These are phyloP conservation scores for Butyriboletus appendiculatus DNA, from an alignment of 1,284 basidiomycete genomes.

Conservation along the genomic window DNA sequence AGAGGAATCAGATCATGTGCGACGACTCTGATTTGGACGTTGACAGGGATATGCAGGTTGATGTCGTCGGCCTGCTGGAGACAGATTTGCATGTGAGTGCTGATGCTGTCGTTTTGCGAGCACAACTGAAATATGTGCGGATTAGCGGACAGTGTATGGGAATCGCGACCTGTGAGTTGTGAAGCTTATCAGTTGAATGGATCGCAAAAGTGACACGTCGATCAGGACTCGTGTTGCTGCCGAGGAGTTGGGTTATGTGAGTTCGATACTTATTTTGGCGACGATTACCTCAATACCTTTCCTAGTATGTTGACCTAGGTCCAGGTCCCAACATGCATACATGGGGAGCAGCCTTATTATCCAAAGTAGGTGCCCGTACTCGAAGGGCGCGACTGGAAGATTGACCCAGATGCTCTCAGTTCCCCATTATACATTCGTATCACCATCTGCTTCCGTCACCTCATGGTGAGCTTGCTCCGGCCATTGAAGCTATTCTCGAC, in stretches of 20 bases:
- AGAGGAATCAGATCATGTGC: not conserved
- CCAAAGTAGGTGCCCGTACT: constrained; percentile 54
- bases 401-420: constrained; percentile 46
- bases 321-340: constrained; percentile 91
- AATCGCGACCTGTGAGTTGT: constrained; percentile 79
- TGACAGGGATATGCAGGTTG: constrained; percentile 75
- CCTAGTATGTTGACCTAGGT: constrained; percentile 76
- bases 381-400: not conserved
- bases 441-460: constrained; percentile 93
- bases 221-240: constrained; percentile 70
- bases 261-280: constrained; percentile 25
- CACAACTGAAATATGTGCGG: not conserved
- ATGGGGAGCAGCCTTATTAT: constrained; percentile 86
- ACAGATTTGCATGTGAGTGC: constrained; percentile 79
- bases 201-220: constrained; percentile 2
- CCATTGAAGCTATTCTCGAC: constrained; percentile 87
- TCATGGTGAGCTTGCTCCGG: constrained; percentile 87
- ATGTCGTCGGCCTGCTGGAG: constrained; percentile 83
- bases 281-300: constrained; percentile 9
- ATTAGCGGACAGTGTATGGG: constrained; percentile 82
- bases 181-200: not conserved
- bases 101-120: not conserved
- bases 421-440: constrained; percentile 88
- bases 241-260: constrained; percentile 83
- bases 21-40: constrained; percentile 2